phyloP scores from a whole-genome alignment of 345 rosid genomes.

The Passiflora organensis region DNA sequence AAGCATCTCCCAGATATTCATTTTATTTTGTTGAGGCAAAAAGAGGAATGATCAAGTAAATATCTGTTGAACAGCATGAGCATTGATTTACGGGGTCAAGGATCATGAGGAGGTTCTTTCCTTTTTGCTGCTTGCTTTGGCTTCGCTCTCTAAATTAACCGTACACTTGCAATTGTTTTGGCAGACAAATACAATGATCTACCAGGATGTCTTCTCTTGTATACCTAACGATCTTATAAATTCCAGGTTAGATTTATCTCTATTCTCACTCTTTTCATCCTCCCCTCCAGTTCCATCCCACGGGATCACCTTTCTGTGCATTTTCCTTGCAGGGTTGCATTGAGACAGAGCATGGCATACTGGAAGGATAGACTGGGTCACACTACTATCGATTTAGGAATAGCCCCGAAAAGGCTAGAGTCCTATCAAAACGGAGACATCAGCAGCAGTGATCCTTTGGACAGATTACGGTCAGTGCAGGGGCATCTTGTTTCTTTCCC shows the following conservation, averaged over 20 bases:
- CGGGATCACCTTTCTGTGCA: neutral
- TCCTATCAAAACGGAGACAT: constrained; percentile 60
- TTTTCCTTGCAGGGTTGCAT: constrained; percentile 40
- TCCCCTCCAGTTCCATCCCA: neutral
- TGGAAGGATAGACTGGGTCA: constrained; percentile 85
- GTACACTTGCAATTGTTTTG: constrained; percentile 14
- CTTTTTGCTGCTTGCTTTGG: neutral
- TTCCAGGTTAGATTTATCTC: constrained; percentile 46
- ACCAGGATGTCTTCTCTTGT: constrained; percentile 90
- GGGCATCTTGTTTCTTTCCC: constrained; percentile 97
- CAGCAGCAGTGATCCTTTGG: constrained; percentile 51
- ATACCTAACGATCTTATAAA: constrained; percentile 86
- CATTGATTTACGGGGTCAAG: neutral
- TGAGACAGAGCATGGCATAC: constrained; percentile 54
- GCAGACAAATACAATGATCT: constrained; percentile 80
- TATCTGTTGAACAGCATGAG: neutral
- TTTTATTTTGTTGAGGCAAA: no score
- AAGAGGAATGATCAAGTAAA: no score
- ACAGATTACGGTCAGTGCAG: constrained; percentile 49
- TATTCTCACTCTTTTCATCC: neutral
- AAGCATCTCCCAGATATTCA: no score
- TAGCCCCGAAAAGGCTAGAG: constrained; percentile 72
- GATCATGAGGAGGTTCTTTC: neutral
- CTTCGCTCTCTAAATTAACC: constrained; percentile 1
- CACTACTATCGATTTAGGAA: constrained; percentile 86